A percentile compares a stretch with the other conserved stretches of the same genome.
These are phyloP conservation scores for Yamadazyma oceani DNA, from an alignment of 1,139 yeast genomes.

Conservation along the genomic window DNA sequence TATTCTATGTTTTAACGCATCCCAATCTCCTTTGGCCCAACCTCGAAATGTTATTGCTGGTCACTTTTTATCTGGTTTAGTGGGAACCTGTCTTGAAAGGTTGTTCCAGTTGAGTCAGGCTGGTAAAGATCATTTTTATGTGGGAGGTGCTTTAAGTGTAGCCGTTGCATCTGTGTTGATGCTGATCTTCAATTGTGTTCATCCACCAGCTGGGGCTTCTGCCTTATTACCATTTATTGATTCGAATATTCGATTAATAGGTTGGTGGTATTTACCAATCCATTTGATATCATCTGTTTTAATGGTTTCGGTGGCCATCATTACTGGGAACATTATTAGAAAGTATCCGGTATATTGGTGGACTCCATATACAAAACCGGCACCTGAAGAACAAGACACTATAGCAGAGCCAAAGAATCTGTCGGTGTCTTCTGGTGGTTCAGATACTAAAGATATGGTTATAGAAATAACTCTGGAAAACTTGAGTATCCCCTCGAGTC, in stretches of 20 bases:
- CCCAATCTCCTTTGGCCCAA: conserved; percentile 62
- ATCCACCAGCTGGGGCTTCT: conserved; percentile 77
- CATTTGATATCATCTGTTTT: conserved; percentile 54
- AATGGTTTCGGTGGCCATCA: conserved; percentile 51
- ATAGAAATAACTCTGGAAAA: neutral
- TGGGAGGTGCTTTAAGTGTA: conserved; percentile 62
- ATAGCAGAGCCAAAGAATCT: conserved; percentile 5
- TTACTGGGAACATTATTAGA: conserved; percentile 57
- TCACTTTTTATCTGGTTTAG: conserved; percentile 51
- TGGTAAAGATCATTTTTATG: conserved; percentile 52
- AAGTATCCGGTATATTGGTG: conserved; percentile 67
- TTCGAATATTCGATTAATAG: conserved; percentile 44
- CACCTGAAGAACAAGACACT: conserved; percentile 2
- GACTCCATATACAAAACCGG: conserved; percentile 33
- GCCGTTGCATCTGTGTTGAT: conserved; percentile 56
- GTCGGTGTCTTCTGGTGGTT: neutral
- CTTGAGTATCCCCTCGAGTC: neutral
- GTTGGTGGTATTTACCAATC: conserved; percentile 70
- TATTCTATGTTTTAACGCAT: conserved; percentile 58
- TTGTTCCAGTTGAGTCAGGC: conserved; percentile 44
- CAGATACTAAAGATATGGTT: neutral
- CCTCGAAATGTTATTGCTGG: conserved; percentile 63
- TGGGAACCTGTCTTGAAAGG: conserved; percentile 59
- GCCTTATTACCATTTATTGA: conserved; percentile 62
- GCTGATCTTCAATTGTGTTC: conserved; percentile 60